These are phyloP conservation scores for Orbilia brochopaga DNA, from an alignment of 2,329 filamentous ascomycete species.

Conservation along the genomic window DNA sequence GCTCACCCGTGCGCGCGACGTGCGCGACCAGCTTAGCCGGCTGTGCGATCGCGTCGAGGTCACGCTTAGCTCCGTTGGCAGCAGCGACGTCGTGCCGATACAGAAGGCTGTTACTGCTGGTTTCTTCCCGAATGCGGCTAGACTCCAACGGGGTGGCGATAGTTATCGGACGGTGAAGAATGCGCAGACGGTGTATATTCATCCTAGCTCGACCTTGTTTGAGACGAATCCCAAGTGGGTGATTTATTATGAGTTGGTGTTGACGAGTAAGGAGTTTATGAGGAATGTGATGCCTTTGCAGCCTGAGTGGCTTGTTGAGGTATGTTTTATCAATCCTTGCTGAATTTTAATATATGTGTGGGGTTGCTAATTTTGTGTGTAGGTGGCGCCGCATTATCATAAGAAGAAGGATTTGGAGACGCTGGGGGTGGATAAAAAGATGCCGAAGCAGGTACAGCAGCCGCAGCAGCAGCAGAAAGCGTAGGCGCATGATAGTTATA, in stretches of 20 bases:
- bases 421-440: conserved; percentile 76
- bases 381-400: conserved; percentile 87
- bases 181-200: conserved; percentile 85
- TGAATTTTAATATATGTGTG: background rate
- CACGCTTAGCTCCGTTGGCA: conserved; percentile 67
- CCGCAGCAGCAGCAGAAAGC: conserved; percentile 28
- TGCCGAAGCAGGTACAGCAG: conserved; percentile 64
- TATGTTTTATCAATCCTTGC: conserved; percentile 6
- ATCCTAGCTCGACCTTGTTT: conserved; percentile 83
- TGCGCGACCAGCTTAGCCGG: conserved; percentile 88
- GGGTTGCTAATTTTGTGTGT: conserved; percentile 25
- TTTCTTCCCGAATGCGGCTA: conserved; percentile 91
- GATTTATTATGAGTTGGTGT: conserved; percentile 82
- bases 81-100: conserved; percentile 75
- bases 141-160: conserved; percentile 81
- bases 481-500: too few species aligned
- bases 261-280: conserved; percentile 92
- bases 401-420: conserved; percentile 88
- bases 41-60: conserved; percentile 94
- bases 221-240: conserved; percentile 83
- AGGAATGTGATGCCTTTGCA: conserved; percentile 83
- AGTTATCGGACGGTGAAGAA: conserved; percentile 92
- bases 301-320: conserved; percentile 80
- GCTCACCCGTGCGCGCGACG: conserved; percentile 85
- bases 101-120: conserved; percentile 87